Base-by-base conservation (phyloP, 1,139 yeast genomes). In the Diutina rugosa region DNA sequence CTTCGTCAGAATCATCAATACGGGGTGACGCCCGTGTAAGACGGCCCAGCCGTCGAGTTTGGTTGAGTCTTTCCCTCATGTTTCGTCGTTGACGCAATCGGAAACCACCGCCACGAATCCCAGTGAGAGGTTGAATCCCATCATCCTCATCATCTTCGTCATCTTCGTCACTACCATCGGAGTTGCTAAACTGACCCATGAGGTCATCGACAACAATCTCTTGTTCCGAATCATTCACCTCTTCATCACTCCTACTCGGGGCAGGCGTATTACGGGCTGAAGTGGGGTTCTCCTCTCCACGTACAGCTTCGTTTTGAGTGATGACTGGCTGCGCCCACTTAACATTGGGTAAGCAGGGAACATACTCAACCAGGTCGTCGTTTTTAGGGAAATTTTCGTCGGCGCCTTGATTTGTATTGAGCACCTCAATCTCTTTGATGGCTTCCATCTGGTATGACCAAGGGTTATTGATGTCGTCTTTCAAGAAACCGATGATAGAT, bases 381-480 rank as follows among this genome's bases (percentile, higher is more conserved):
- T 59, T 61, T 9, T 54, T 53, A 70, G 76, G 57, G 74, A 4
- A 29, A 18, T 30, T 38, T 26, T 29, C 48, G 10, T 26, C 28
- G n/a, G 7, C 9, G n/a, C 16, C 16, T 18, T 30, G 26, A 10
- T 35, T 30, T 14, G 35, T 5, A 6, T 35, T 65, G 46, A 66
- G 59, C 12, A 55, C 44, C 38, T 73, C 77, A 29, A 76, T 70
- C 57, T 76, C 79, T 56, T 69, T 72, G 45, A 61, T 63, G 0
- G 83, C 78, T 60, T 82, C 85, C 45, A 74, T 78, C 61, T 81
- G 86, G 57, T 80, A 70, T 18, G 79, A 72, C 62, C 83, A 72
- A 7, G 86, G 79, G 64, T 84, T 86, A 55, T 76, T 76, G 21
- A 85, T 71, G 65, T 85, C 90, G 67, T 85, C 90, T 57, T 76